A percentile compares a stretch with the other conserved stretches of the same genome.
These are phyloP conservation scores for Phyllosticta citriasiana DNA, from an alignment of 2,329 filamentous ascomycete genomes.

Conservation along the genomic window DNA sequence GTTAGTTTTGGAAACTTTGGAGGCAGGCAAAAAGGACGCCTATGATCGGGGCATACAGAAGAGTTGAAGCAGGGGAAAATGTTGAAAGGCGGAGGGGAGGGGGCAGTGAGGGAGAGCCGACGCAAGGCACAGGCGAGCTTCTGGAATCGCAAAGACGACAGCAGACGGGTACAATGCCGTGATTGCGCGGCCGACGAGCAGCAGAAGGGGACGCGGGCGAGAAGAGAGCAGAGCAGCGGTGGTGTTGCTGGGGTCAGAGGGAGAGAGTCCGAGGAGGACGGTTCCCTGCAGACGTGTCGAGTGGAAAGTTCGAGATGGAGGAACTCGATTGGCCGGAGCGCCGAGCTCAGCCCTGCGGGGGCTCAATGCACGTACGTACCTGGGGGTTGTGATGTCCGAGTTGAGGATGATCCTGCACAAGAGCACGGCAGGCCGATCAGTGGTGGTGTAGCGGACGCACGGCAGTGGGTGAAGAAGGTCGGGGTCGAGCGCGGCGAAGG, in stretches of 20 bases:
- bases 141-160: neutral
- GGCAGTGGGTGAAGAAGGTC: neutral
- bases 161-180: neutral
- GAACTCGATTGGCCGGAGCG: constrained; percentile 3
- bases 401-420: neutral
- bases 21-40: neutral
- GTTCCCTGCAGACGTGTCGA: neutral
- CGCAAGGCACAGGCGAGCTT: constrained; percentile 3
- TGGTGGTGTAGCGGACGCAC: neutral
- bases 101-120: constrained; percentile 1
- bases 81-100: neutral
- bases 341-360: neutral
- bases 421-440: neutral
- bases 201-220: neutral
- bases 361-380: neutral
- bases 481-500: neutral
- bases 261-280: neutral
- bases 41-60: neutral
- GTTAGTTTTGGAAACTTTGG: constrained; percentile 11
- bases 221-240: neutral
- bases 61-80: neutral
- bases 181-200: neutral
- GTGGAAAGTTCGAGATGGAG: constrained; percentile 4
- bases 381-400: neutral
- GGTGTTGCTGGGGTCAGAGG: neutral